Conservation (phyloP, 768 basidiomycete genomes). For the Hericium alpestre region DNA sequence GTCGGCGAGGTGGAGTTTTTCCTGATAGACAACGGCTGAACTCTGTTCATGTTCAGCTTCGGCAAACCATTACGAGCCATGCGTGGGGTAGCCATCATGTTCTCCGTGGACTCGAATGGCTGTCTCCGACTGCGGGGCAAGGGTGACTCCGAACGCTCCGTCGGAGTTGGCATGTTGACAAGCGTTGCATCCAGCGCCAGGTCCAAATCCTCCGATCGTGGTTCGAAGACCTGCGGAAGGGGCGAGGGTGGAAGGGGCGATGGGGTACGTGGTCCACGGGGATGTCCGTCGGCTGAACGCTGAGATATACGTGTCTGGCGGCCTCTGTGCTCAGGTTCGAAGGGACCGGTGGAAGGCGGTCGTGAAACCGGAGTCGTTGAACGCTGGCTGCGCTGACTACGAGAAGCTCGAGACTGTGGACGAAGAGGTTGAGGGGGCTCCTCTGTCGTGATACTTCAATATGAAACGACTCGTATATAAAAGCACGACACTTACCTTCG, state of each 20-base stretch:
- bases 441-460: conserved; percentile 29
- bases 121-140: conserved; percentile 68
- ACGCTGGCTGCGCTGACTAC: conserved; percentile 28
- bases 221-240: conserved; percentile 26
- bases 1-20: conserved; percentile 38
- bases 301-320: conserved; percentile 25
- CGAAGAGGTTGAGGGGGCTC: conserved; percentile 46
- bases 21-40: conserved; percentile 78
- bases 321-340: conserved; percentile 27
- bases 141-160: conserved; percentile 29
- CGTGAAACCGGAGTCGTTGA: conserved; percentile 30
- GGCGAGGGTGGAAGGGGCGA: conserved; percentile 51
- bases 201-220: conserved; percentile 38
- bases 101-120: conserved; percentile 44
- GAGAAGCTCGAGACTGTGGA: conserved; percentile 40
- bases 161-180: conserved; percentile 20
- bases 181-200: conserved; percentile 29
- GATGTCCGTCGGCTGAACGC: conserved; percentile 47
- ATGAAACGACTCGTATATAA: not conserved
- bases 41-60: conserved; percentile 26
- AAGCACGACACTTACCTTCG: conserved; percentile 44
- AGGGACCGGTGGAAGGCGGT: conserved; percentile 29
- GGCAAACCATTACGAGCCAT: conserved; percentile 17
- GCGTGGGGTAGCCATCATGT: conserved; percentile 46
- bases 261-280: conserved; percentile 64